phyloP scores from a whole-genome alignment of 2,329 filamentous ascomycete genomes.

The Aspergillus novofumigatus region DNA sequence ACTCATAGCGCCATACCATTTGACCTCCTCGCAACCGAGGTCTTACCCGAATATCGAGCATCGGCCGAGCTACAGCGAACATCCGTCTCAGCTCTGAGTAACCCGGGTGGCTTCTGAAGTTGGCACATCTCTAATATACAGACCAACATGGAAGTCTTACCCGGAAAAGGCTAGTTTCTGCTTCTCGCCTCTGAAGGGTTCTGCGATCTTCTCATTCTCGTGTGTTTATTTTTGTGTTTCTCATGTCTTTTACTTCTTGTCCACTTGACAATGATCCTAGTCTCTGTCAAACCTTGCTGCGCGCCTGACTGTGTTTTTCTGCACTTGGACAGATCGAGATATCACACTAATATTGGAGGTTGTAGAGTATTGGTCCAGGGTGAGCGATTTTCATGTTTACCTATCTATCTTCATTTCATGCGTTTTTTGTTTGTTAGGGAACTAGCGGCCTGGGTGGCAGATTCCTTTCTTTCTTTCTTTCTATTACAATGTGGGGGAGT shows the following conservation, averaged over 20 bases:
- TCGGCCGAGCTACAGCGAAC: slow-evolving; percentile 19
- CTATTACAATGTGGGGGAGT: neutral
- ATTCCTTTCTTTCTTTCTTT: neutral
- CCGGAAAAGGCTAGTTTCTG: neutral
- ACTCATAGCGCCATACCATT: slow-evolving; percentile 12
- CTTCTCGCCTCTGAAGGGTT: neutral
- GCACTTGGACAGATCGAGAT: neutral
- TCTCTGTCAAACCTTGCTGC: neutral
- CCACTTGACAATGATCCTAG: neutral
- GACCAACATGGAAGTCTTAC: neutral
- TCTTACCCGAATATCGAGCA: slow-evolving; percentile 17
- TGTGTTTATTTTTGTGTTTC: neutral
- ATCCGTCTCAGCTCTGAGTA: slow-evolving; percentile 21
- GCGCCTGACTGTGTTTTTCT: neutral
- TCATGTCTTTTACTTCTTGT: neutral
- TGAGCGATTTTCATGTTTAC: neutral
- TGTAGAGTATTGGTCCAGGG: neutral
- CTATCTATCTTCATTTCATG: slow-evolving; percentile 2
- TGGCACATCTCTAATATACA: neutral
- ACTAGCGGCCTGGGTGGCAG: neutral
- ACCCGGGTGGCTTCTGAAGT: slow-evolving; percentile 15
- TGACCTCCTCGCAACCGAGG: slow-evolving; percentile 15
- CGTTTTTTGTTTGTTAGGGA: neutral
- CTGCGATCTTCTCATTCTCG: neutral
- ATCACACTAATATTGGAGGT: slow-evolving; percentile 11